These are phyloP conservation scores for Aspergillus quadricinctus DNA, from an alignment of 2,329 filamentous ascomycete genomes.

Conservation along the genomic window DNA sequence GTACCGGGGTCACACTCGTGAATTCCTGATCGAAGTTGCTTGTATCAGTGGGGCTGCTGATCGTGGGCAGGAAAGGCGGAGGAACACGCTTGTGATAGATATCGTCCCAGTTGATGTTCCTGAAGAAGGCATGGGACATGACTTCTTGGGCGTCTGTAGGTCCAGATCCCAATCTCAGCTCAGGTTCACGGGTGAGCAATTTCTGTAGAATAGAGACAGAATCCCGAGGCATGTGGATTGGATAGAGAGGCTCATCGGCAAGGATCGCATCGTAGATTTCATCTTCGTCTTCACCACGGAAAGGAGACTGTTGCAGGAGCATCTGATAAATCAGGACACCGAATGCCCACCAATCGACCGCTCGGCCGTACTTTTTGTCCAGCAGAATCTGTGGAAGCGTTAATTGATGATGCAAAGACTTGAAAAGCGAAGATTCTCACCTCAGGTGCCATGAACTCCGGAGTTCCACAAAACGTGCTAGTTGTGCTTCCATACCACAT, in stretches of 20 bases:
- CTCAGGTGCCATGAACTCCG: slow-evolving; percentile 98
- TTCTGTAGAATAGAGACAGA: slow-evolving; percentile 98
- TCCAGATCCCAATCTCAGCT: slow-evolving; percentile 85
- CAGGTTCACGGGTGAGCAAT: slow-evolving; percentile 89
- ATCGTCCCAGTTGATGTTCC: slow-evolving; percentile 97
- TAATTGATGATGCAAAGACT: background rate
- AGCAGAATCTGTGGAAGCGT: slow-evolving; percentile 68
- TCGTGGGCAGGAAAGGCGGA: slow-evolving; percentile 83
- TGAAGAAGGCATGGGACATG: slow-evolving; percentile 98
- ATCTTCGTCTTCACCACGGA: slow-evolving; percentile 97
- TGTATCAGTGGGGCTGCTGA: slow-evolving; percentile 93
- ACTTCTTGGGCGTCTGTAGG: slow-evolving; percentile 97
- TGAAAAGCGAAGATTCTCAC: slow-evolving; percentile 46
- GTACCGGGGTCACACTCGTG: slow-evolving; percentile 93
- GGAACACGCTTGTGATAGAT: slow-evolving; percentile 92
- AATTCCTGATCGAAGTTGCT: slow-evolving; percentile 99
- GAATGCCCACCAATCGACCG: slow-evolving; percentile 99
- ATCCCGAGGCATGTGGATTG: slow-evolving; percentile 97
- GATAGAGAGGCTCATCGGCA: slow-evolving; percentile 93
- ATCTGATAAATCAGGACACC: slow-evolving; percentile 99
- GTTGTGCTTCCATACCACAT: slow-evolving; percentile 99
- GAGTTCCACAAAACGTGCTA: slow-evolving; percentile 98
- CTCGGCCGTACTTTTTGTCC: slow-evolving; percentile 96
- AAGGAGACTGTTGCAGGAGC: slow-evolving; percentile 97
- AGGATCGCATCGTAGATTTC: slow-evolving; percentile 99